phyloP scores from a whole-genome alignment of 2,329 filamentous ascomycete species.

The Hypoxylon sp. region DNA sequence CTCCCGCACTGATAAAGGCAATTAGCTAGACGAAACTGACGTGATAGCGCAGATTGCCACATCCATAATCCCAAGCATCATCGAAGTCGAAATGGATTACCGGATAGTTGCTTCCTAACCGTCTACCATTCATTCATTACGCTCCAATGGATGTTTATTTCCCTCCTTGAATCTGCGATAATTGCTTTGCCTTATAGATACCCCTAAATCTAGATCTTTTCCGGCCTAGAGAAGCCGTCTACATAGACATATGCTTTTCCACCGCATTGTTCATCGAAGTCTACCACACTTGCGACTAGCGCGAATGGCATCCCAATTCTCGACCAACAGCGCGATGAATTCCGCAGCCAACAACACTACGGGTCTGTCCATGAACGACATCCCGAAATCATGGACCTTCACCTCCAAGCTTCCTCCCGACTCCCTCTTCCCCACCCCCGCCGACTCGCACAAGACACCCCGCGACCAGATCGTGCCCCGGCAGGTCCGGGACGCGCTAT shows the following conservation, averaged over 20 bases:
- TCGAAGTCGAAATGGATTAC: slow-evolving; percentile 23
- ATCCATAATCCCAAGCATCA: slow-evolving; percentile 14
- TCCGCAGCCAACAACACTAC: slow-evolving; percentile 38
- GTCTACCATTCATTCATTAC: slow-evolving; percentile 1
- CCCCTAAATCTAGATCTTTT: slow-evolving; percentile 1
- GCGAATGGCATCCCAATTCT: slow-evolving; percentile 55
- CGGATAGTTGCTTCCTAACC: slow-evolving; percentile 23
- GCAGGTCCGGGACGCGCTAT: slow-evolving; percentile 86
- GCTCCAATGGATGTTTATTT: slow-evolving; percentile 1
- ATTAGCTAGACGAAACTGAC: slow-evolving; percentile 23
- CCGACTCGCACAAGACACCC: slow-evolving; percentile 84
- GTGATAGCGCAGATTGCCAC: slow-evolving; percentile 37
- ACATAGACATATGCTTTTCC: slow-evolving; percentile 53
- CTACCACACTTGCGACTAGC: slow-evolving; percentile 50
- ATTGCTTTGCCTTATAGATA: background rate
- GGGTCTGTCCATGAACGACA: slow-evolving; percentile 61
- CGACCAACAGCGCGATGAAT: slow-evolving; percentile 48
- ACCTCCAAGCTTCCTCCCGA: slow-evolving; percentile 82
- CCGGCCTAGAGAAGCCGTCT: slow-evolving; percentile 31
- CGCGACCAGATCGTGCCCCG: slow-evolving; percentile 83
- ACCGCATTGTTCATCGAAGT: slow-evolving; percentile 53
- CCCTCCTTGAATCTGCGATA: background rate
- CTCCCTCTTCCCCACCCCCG: slow-evolving; percentile 82
- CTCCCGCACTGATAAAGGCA: background rate
- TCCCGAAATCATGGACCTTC: slow-evolving; percentile 77